phyloP scores from a whole-genome alignment of 768 basidiomycete genomes.

The Xerocomellus intermedius region DNA sequence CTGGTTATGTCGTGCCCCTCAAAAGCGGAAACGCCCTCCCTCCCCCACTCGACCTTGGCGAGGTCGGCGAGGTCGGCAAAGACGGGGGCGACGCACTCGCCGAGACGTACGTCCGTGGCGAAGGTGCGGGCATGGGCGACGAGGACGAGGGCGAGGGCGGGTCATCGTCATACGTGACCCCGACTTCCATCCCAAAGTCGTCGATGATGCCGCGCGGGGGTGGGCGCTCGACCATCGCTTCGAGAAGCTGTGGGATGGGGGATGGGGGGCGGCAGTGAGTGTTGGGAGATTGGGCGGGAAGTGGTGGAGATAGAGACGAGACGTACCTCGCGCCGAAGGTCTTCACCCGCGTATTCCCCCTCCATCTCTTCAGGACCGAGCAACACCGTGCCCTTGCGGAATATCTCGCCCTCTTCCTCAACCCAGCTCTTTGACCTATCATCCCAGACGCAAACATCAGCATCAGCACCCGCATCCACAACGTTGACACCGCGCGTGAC shows the following conservation, averaged over 20 bases:
- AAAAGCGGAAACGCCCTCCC: conserved; percentile 11
- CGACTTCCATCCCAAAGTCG: conserved; percentile 48
- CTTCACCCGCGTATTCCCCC: conserved; percentile 85
- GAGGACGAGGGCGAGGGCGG: conserved; percentile 3
- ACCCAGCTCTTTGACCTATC: conserved; percentile 75
- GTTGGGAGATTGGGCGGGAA: not conserved
- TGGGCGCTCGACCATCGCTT: conserved; percentile 83
- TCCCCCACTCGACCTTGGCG: not conserved
- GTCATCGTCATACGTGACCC: conserved; percentile 16
- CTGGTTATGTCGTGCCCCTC: not conserved
- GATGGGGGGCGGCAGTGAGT: not conserved
- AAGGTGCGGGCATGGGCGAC: not conserved
- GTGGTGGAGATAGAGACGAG: not conserved
- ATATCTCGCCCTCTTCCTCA: conserved; percentile 95
- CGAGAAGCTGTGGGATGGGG: conserved; percentile 58
- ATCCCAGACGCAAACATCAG: not conserved
- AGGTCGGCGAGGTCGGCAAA: conserved; percentile 12
- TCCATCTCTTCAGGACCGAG: conserved; percentile 86
- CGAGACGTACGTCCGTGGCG: too few relatives aligned
- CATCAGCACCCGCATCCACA: not conserved
- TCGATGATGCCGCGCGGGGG: conserved; percentile 72
- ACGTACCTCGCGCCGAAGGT: conserved; percentile 74
- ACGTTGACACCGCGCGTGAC: not conserved
- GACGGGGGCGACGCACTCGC: not conserved
- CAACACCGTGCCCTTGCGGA: conserved; percentile 83